Evolutionary conservation across 108 stramenopile genomes (phyloP), one percentile per base, ranked within the genome.

Genomic region (Cafeteria roenbergensis): DNA sequence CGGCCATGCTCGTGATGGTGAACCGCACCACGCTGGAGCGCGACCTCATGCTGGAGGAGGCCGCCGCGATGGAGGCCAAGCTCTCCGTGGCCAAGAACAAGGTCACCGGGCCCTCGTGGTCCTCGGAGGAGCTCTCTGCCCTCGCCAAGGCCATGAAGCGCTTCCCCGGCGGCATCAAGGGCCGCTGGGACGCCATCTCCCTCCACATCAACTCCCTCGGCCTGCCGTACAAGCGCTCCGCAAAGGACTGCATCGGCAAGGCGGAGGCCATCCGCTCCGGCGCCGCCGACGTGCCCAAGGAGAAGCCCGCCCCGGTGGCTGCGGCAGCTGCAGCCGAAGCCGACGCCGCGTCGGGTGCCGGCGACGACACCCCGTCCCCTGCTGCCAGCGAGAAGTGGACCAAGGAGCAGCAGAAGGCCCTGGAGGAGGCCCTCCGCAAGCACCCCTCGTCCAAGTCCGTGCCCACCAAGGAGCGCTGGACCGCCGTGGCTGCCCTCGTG

Each of bases 381-480:
- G 29, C 64, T 1, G 54, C 27, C 20, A n/a, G 17, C 53, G n/a
- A 50, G n/a, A 25, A 3, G 20, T 98, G 96, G 96, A 89, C 82
- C 14, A 81, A 82, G 1, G 89, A 88, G 57, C 90, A 98, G 78
- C 90, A 94, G 72, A 68, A 78, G 51, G 82, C 84, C 37, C 81
- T 98, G 2, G 91, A 93, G 75, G 82, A 73, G 0, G 93, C 80
- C 35, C 74, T 98, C 17, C 67, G 75, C 29, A 80, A 83, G 42
- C 91, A 71, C 71, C 93, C 93, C 31, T 74, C 88, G 26, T 32
- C 56, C 6, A n/a, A n/a, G n/a, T 78, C 77, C 34, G 91, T 98
- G 88, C 93, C 93, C 22, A 98, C 95, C 76, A 92, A 93, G 72
- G 96, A 92, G 70, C 86, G 96, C 31, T 98, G 96, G 96, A 77